These are phyloP conservation scores for Dactylellina sp. DNA, from an alignment of 2,329 filamentous ascomycete genomes.

Conservation along the genomic window DNA sequence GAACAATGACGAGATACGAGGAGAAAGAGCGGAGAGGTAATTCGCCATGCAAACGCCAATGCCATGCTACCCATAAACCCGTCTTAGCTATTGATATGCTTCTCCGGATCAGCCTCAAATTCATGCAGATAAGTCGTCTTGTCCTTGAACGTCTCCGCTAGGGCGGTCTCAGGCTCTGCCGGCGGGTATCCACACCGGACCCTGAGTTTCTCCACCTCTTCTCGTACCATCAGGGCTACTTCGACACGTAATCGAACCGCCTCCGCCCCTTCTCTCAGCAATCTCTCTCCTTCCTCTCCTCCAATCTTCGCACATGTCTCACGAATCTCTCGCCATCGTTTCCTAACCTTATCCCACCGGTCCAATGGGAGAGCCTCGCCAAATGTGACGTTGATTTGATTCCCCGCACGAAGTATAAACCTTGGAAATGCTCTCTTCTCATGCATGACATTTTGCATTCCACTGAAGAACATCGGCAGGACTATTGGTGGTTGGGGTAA, in stretches of 20 bases:
- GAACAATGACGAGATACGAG: conserved; percentile 19
- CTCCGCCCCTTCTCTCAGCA: conserved; percentile 74
- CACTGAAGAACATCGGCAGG: conserved; percentile 93
- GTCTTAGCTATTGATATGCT: conserved; percentile 43
- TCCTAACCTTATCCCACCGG: conserved; percentile 76
- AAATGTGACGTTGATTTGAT: conserved; percentile 78
- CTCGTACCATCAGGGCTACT: conserved; percentile 80
- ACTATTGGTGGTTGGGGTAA: conserved; percentile 87
- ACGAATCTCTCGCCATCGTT: conserved; percentile 78
- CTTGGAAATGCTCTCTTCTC: conserved; percentile 83
- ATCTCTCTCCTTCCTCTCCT: conserved; percentile 61
- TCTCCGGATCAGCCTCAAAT: conserved; percentile 50
- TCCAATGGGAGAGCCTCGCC: conserved; percentile 82
- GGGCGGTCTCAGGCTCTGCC: conserved; percentile 79
- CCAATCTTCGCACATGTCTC: conserved; percentile 67
- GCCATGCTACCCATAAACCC: conserved; percentile 3
- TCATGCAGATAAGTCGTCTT: conserved; percentile 40
- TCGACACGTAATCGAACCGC: conserved; percentile 81
- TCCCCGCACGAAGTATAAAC: conserved; percentile 80
- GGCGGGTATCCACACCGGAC: conserved; percentile 78
- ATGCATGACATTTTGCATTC: conserved; percentile 87
- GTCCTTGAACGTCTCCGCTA: conserved; percentile 77
- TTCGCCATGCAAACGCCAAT: conserved; percentile 5
- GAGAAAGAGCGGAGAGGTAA: neutral
- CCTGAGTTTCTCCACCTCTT: conserved; percentile 83